Base-by-base conservation (phyloP, 495 filamentous ascomycete genomes). In the Saxophila tyrrhenica region DNA sequence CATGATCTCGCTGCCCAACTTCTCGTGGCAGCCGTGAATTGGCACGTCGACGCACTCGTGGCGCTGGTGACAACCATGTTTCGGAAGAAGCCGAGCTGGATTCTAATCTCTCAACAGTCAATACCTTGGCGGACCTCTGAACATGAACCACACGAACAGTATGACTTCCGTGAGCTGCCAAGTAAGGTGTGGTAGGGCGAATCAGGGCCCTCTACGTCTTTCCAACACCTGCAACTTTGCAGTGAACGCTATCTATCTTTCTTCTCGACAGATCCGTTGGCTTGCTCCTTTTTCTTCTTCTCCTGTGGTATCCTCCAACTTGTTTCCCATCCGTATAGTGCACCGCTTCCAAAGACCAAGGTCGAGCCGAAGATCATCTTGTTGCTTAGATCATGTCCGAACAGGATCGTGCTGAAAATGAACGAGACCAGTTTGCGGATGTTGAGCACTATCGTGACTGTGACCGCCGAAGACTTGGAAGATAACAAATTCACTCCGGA, bases 391-490 rank as follows among this genome's bases (percentile, higher is more conserved):
- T 76, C 63, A 64, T 97, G 95, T 9, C 91, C 92, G 69, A 98
- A 98, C 2, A 97, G 66, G 75, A 86, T 89, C 56, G 96, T 89
- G 55, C 91, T 96, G 39, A 97, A 62, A 56, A 95, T 66, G 52
- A 97, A 76, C 55, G 87, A 94, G 19, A 94, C 82, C n/a, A 98
- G 73, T 69, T 98, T 98, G 61, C 92, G 78, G 47, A 98, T 84
- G 66, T 97, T 98, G 23, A 98, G 76, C 29, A 95, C 86, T 41
- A 98, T 92, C 1, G 91, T 95, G 16, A 98, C 92, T 0, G 91
- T 96, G 48, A 98, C 73, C 0, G 92, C 94, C 16, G 91, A 89
- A 2, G 86, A 85, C 44, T 82, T 81, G 0, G 89, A 86, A 0
- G 84, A 86, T 2, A 98, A 74, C 19, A 94, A 77, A 60, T 98